Percentiles rank a stretch among this genome's conserved stretches.
These are phyloP conservation scores for Lobulomyces angularis DNA, from an alignment of 192 early-diverging fungal species.

Conservation along the genomic window DNA sequence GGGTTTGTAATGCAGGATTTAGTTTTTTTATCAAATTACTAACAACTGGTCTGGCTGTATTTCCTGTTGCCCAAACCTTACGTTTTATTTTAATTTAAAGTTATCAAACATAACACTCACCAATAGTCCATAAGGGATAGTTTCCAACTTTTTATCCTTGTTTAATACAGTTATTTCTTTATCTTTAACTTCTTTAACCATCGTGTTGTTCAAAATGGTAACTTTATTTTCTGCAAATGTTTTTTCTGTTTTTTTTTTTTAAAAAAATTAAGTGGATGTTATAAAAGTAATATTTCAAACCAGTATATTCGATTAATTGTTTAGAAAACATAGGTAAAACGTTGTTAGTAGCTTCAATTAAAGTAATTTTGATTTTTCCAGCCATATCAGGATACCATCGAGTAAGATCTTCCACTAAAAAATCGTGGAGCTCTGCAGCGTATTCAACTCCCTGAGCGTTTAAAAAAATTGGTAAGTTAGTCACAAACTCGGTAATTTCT, in stretches of 20 bases:
- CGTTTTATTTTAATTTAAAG: too few relatives aligned
- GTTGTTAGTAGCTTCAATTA: slow-evolving; percentile 47
- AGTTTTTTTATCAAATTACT: slow-evolving; percentile 52
- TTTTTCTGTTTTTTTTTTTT: too few relatives aligned
- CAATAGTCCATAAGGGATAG: slow-evolving; percentile 54
- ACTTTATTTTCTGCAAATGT: slow-evolving; percentile 66
- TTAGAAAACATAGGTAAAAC: slow-evolving; percentile 68
- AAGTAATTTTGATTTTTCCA: slow-evolving; percentile 62
- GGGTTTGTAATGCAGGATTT: slow-evolving; percentile 41
- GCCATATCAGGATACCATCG: slow-evolving; percentile 67
- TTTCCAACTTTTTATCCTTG: slow-evolving; percentile 40
- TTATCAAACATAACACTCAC: background rate
- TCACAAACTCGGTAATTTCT: slow-evolving; percentile 20
- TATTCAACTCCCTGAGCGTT: slow-evolving; percentile 63
- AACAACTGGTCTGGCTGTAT: slow-evolving; percentile 55
- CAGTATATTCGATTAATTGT: slow-evolving; percentile 69
- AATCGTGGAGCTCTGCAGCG: slow-evolving; percentile 74
- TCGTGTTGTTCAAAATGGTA: slow-evolving; percentile 60
- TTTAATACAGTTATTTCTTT: slow-evolving; percentile 59
- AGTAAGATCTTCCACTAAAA: slow-evolving; percentile 59
- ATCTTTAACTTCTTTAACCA: slow-evolving; percentile 64
- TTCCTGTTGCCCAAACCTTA: slow-evolving; percentile 85
- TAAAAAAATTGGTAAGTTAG: too few relatives aligned
- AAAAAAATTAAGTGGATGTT: too few relatives aligned
- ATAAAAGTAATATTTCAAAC: too few relatives aligned